These are phyloP conservation scores for Rubus parviflorus DNA, from an alignment of 306 rosid species.

Conservation along the genomic window DNA sequence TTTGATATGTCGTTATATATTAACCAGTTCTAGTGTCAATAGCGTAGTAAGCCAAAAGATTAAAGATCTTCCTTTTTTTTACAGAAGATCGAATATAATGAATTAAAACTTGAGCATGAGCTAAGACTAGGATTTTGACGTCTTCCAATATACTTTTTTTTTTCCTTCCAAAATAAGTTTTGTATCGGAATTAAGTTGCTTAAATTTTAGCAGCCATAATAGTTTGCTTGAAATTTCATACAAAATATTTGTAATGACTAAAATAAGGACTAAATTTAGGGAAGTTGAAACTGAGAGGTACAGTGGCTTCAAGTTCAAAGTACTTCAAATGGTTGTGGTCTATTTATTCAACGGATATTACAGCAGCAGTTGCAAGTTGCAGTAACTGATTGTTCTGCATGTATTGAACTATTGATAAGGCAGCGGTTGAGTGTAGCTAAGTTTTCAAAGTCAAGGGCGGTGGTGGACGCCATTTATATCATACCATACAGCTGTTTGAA, in stretches of 20 bases:
- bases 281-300: background rate
- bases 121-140: background rate
- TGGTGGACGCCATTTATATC: constrained; percentile 6
- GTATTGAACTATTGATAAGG: constrained; percentile 7
- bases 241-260: background rate
- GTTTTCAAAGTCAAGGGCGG: constrained; percentile 3
- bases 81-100: no score
- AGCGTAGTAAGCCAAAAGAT: no score
- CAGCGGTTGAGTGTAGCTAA: background rate
- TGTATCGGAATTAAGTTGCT: background rate
- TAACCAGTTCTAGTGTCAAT: no score
- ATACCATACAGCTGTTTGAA: background rate
- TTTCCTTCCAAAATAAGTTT: background rate
- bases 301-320: background rate
- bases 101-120: no score
- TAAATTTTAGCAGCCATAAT: background rate
- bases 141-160: background rate
- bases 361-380: constrained; percentile 1
- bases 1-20: no score
- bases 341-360: background rate
- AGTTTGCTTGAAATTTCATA: background rate
- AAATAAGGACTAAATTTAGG: background rate
- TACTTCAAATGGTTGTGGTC: background rate
- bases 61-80: no score
- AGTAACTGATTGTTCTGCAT: background rate